Evolutionary conservation across 768 basidiomycete species (phyloP).

Genomic region (Thelephora aurantiotincta): DNA sequence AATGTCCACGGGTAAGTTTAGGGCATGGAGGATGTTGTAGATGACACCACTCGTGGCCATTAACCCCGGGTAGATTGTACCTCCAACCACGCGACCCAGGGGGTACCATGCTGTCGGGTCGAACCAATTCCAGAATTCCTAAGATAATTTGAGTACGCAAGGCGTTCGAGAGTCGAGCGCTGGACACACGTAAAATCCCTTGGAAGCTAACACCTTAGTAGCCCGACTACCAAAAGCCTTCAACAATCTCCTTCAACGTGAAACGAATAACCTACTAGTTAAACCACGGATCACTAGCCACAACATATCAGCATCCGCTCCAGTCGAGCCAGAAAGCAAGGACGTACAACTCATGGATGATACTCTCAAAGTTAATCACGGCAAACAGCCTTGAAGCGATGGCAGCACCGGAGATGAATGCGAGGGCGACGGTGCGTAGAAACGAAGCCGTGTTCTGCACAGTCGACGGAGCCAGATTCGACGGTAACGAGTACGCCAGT

Average conservation of each 20-base stretch:
- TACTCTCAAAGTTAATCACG: slow-evolving; percentile 96
- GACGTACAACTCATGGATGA: slow-evolving; percentile 97
- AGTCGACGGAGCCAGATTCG: slow-evolving; percentile 52
- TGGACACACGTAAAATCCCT: slow-evolving; percentile 85
- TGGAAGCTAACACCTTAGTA: slow-evolving; percentile 74
- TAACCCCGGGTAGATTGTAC: slow-evolving; percentile 94
- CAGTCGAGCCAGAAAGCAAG: neutral
- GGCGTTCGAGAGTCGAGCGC: neutral
- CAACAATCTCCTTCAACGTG: neutral
- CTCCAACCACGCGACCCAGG: slow-evolving; percentile 93
- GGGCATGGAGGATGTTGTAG: slow-evolving; percentile 74
- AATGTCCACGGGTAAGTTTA: slow-evolving; percentile 95
- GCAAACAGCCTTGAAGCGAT: slow-evolving; percentile 94
- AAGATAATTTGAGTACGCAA: slow-evolving; percentile 6
- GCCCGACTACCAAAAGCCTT: slow-evolving; percentile 50
- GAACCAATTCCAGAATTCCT: slow-evolving; percentile 99
- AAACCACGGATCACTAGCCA: slow-evolving; percentile 88
- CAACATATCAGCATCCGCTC: slow-evolving; percentile 1
- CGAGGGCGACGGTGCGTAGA: slow-evolving; percentile 79
- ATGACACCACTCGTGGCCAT: slow-evolving; percentile 99
- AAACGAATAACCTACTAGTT: slow-evolving; percentile 67
- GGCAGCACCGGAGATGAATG: slow-evolving; percentile 85
- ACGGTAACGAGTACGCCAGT: slow-evolving; percentile 61
- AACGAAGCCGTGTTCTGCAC: slow-evolving; percentile 83
- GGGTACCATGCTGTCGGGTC: slow-evolving; percentile 99